Evolutionary conservation across 306 rosid species (phyloP).

Genomic region (Lotus japonicus): DNA sequence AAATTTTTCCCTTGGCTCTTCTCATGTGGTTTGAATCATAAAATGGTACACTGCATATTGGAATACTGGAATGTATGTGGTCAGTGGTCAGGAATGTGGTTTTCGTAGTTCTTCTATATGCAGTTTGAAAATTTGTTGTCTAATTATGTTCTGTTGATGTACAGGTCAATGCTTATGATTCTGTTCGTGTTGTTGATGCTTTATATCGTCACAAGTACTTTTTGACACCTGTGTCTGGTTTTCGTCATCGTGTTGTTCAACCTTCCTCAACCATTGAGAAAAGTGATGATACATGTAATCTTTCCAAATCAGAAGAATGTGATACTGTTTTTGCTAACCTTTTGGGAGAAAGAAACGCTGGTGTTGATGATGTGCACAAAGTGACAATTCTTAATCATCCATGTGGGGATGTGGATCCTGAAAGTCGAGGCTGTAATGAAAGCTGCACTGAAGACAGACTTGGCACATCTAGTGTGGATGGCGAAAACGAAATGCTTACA

Average conservation of each 20-base stretch:
- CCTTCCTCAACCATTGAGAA: conserved; percentile 36
- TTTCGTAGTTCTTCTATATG: not conserved
- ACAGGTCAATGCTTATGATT: conserved; percentile 85
- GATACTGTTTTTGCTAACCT: conserved; percentile 20
- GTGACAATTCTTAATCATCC: conserved; percentile 83
- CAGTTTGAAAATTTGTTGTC: conserved; percentile 3
- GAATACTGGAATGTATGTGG: no score
- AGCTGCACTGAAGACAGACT: conserved; percentile 22
- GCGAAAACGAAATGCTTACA: conserved; percentile 27
- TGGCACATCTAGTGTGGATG: conserved; percentile 25
- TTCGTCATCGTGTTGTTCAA: conserved; percentile 28
- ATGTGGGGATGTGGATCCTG: conserved; percentile 29
- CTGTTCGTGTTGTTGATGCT: conserved; percentile 64
- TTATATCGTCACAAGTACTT: conserved; percentile 69
- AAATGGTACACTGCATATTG: no score
- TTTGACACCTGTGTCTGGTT: conserved; percentile 44
- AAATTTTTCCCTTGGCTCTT: no score
- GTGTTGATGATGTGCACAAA: conserved; percentile 49
- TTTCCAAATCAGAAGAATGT: conserved; percentile 12
- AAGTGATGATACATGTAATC: conserved; percentile 22
- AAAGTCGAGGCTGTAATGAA: conserved; percentile 33
- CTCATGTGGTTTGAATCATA: no score
- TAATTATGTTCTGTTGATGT: not conserved
- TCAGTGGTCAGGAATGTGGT: no score
- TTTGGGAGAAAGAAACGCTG: conserved; percentile 25